Base-by-base conservation (phyloP, 345 rosid species). In the Arabis alpina region DNA sequence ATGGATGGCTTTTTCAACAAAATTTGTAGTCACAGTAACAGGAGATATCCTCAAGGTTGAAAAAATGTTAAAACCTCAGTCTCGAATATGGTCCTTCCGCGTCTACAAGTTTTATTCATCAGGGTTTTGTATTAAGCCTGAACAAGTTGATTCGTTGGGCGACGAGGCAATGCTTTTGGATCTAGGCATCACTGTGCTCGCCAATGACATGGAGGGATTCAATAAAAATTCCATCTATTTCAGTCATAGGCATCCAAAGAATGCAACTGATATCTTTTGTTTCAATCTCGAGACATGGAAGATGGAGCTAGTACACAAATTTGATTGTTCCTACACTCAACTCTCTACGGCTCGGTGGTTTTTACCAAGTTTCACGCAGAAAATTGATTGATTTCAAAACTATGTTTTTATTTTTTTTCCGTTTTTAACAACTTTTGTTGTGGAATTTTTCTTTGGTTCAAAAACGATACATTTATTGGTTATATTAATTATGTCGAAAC, bases 11-110 rank as follows among this genome's bases (percentile, higher is more conserved):
- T 19, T 19, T 23, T 2, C 6, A 8, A 36, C 50, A 25, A 60
- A 3, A 61, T 6, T 44, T 45, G 66, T 44, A 28, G 42, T 61
- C 28, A 44, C 66, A 2, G 41, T 15, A 61, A 10, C 54, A 14
- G 28, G 66, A 61, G 2, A 62, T 14, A 41, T 62, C 42, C 42
- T 62, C 42, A 45, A 1, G 30, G 66, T 62, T 62, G 42, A 30
- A 6, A 14, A 3, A 30, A 12, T 25, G 14, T 5, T 4, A 5
- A 24, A 3, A 7, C 0, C 0, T 3, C 0, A 8, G 0, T 0
- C 6, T 12, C 0, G 3, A 12, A 40, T 0, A 6, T 13, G 6
- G 5, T 30, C 9, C 9, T 62, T 62, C 12, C 5, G 27, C 6
- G 2, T 62, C 4, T 10, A 1, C 16, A 45, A 45, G 50, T 3